Percentiles rank a stretch among this genome's conserved stretches.
Conservation (phyloP, 306 rosid genomes). For the Parietaria judaica region DNA sequence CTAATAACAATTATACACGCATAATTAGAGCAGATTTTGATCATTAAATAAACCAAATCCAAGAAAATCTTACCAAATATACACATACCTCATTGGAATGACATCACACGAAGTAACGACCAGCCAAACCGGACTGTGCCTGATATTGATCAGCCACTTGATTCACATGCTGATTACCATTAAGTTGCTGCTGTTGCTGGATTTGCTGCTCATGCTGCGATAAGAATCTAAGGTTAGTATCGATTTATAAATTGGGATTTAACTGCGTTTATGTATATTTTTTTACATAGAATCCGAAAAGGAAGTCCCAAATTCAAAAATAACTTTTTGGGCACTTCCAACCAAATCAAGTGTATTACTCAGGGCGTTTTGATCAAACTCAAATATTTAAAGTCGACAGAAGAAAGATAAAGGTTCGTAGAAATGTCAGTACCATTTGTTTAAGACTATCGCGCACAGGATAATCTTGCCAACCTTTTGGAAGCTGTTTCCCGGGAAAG, state of each 20-base stretch:
- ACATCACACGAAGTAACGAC: conserved; percentile 80
- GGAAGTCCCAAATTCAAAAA: too few species aligned
- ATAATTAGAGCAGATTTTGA: conserved; percentile 7
- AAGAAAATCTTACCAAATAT: conserved; percentile 47
- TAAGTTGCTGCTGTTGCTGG: conserved; percentile 43
- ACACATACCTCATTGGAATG: conserved; percentile 35
- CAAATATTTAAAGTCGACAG: too few species aligned
- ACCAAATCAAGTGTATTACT: too few species aligned
- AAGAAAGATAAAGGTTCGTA: too few species aligned
- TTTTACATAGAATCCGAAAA: too few species aligned
- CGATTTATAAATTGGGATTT: too few species aligned
- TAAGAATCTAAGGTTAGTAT: too few species aligned
- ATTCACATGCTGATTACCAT: conserved; percentile 55
- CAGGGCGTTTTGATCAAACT: too few species aligned
- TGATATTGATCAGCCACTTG: conserved; percentile 73
- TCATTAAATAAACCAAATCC: neutral
- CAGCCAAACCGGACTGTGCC: conserved; percentile 82
- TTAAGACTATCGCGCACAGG: conserved; percentile 45
- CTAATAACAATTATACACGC: conserved; percentile 24
- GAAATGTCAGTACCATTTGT: neutral
- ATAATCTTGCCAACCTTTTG: conserved; percentile 70
- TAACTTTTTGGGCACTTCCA: too few species aligned
- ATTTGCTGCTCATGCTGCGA: conserved; percentile 60
- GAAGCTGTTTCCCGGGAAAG: conserved; percentile 78
- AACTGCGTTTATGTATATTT: too few species aligned